A percentile compares a stretch with the other conserved stretches of the same genome.
Evolutionary conservation across 306 rosid species (phyloP).

Genomic region (Abrus pulchellus): DNA sequence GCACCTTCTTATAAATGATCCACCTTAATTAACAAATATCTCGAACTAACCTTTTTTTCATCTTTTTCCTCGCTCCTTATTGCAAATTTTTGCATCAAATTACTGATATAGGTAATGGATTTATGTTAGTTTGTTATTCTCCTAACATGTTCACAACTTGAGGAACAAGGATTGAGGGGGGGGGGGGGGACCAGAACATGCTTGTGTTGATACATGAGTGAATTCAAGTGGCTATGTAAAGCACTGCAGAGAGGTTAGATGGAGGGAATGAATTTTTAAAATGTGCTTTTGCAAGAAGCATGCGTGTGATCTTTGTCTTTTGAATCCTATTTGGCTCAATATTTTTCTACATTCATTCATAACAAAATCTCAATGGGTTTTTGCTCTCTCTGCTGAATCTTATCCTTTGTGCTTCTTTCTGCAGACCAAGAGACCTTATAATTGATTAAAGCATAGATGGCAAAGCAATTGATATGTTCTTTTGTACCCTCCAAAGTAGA

Average conservation of each 20-base stretch:
- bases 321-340: not conserved
- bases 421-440: not conserved
- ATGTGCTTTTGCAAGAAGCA: not conserved
- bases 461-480: slow-evolving; percentile 30
- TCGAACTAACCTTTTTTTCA: too few relatives aligned
- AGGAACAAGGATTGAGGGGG: not conserved
- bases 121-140: too few relatives aligned
- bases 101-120: too few relatives aligned
- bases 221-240: not conserved
- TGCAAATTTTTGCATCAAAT: too few relatives aligned
- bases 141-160: too few relatives aligned
- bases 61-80: too few relatives aligned
- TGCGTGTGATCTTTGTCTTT: slow-evolving; percentile 1
- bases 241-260: not conserved
- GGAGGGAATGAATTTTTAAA: not conserved
- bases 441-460: slow-evolving; percentile 26
- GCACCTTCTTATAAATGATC: too few relatives aligned
- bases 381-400: not conserved
- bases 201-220: not conserved
- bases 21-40: too few relatives aligned
- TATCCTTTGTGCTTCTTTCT: not conserved
- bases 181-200: slow-evolving; percentile 19
- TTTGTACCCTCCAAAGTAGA: slow-evolving; percentile 20
- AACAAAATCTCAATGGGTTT: not conserved
- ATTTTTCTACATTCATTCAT: slow-evolving; percentile 8